Evolutionary conservation across 306 rosid genomes (phyloP).

Genomic region (Canavalia gladiata): DNA sequence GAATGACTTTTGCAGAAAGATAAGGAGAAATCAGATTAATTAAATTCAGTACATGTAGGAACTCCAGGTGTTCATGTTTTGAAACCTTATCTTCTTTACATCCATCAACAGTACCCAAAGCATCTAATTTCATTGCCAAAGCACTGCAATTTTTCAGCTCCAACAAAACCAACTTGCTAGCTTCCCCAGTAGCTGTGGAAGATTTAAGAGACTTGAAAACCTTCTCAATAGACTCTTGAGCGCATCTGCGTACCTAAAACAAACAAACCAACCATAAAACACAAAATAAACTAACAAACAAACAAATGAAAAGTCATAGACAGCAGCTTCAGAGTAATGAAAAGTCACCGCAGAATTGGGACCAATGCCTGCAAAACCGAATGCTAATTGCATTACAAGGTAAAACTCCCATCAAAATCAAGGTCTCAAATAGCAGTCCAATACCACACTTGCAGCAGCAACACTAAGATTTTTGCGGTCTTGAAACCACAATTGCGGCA

Average conservation of each 20-base stretch:
- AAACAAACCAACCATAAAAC: constrained; percentile 27
- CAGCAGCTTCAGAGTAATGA: not conserved
- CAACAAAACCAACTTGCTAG: constrained; percentile 80
- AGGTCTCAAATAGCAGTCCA: too few relatives aligned
- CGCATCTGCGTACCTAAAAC: constrained; percentile 84
- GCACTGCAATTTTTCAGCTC: constrained; percentile 70
- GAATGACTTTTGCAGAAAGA: constrained; percentile 65
- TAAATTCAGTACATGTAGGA: constrained; percentile 74
- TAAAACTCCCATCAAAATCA: not conserved
- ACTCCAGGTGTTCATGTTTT: constrained; percentile 67
- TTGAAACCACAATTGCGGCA: too few relatives aligned
- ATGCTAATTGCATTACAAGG: not conserved
- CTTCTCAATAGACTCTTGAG: constrained; percentile 82
- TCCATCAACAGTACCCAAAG: constrained; percentile 50
- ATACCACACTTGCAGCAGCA: too few relatives aligned
- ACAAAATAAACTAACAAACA: too few relatives aligned
- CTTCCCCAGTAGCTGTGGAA: constrained; percentile 66
- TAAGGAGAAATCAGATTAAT: constrained; percentile 70
- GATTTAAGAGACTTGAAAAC: constrained; percentile 64
- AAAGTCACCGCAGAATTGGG: not conserved
- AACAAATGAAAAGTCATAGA: too few relatives aligned
- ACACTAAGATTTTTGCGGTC: too few relatives aligned
- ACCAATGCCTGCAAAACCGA: not conserved
- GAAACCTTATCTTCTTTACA: constrained; percentile 51
- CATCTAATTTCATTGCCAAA: constrained; percentile 56